Evolutionary conservation across 768 basidiomycete species (phyloP).

Genomic region (Pulveroboletus sp.): DNA sequence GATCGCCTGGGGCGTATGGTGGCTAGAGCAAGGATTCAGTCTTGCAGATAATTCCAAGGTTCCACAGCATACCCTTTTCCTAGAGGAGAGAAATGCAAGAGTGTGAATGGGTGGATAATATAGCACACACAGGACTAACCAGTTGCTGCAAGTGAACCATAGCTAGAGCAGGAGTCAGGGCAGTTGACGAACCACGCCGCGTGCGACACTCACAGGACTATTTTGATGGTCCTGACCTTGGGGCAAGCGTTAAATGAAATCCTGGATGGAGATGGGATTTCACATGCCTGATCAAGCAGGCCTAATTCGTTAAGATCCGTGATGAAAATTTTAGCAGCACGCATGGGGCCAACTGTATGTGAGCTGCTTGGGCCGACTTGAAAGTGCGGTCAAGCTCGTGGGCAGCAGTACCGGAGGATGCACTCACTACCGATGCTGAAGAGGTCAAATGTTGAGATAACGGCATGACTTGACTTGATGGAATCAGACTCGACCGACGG

Average conservation of each 20-base stretch:
- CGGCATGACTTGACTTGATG: conserved; percentile 68
- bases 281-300: conserved; percentile 60
- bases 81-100: conserved; percentile 21
- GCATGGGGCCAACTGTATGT: conserved; percentile 82
- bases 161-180: conserved; percentile 39
- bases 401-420: background rate
- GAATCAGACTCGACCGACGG: conserved; percentile 1
- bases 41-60: background rate
- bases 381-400: conserved; percentile 20
- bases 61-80: conserved; percentile 64
- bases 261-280: background rate
- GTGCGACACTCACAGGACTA: conserved; percentile 59
- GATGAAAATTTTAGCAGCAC: conserved; percentile 86
- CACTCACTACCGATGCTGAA: conserved; percentile 82
- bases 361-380: conserved; percentile 58
- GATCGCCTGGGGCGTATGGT: conserved; percentile 85
- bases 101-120: conserved; percentile 3
- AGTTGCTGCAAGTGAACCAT: conserved; percentile 92
- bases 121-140: conserved; percentile 38
- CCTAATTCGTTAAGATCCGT: conserved; percentile 63
- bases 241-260: background rate
- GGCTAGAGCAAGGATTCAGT: conserved; percentile 38
- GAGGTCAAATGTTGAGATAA: conserved; percentile 89
- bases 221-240: conserved; percentile 77
- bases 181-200: background rate